Conservation (phyloP, 257 asterid species). For the Echium plantagineum region DNA sequence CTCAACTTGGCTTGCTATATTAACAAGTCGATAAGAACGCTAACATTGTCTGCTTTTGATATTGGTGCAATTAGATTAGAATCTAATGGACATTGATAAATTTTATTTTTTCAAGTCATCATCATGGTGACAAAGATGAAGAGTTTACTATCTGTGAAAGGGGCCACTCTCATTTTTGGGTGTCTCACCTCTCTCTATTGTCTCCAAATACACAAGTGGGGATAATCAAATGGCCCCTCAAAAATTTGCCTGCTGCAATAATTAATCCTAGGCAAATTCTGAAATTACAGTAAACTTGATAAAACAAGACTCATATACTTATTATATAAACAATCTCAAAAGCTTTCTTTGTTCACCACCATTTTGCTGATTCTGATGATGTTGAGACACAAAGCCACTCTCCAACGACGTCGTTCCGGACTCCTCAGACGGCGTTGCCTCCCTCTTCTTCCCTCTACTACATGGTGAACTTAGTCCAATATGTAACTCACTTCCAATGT, state of each 20-base stretch:
- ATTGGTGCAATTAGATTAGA: no score
- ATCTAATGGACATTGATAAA: no score
- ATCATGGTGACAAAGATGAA: slow-evolving; percentile 4
- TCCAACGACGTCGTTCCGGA: slow-evolving; percentile 65
- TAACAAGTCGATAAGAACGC: no score
- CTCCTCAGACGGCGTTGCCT: slow-evolving; percentile 42
- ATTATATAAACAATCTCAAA: slow-evolving; percentile 44
- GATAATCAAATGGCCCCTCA: slow-evolving; percentile 20
- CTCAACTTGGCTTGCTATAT: no score
- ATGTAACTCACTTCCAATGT: slow-evolving; percentile 1
- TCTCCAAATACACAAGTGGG: neutral
- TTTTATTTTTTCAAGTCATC: neutral
- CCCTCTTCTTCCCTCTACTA: slow-evolving; percentile 23
- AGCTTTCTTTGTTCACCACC: slow-evolving; percentile 27
- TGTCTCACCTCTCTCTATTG: neutral
- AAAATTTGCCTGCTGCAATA: slow-evolving; percentile 5
- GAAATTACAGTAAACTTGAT: neutral
- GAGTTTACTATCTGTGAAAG: neutral
- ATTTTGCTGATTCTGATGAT: slow-evolving; percentile 12
- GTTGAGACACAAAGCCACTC: slow-evolving; percentile 28
- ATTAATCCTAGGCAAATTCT: slow-evolving; percentile 6
- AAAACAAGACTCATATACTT: slow-evolving; percentile 8
- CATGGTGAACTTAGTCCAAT: slow-evolving; percentile 11
- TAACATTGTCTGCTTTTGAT: no score
- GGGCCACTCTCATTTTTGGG: slow-evolving; percentile 26